phyloP scores from a whole-genome alignment of 495 filamentous ascomycete species.

The Penicillium flavigenum region DNA sequence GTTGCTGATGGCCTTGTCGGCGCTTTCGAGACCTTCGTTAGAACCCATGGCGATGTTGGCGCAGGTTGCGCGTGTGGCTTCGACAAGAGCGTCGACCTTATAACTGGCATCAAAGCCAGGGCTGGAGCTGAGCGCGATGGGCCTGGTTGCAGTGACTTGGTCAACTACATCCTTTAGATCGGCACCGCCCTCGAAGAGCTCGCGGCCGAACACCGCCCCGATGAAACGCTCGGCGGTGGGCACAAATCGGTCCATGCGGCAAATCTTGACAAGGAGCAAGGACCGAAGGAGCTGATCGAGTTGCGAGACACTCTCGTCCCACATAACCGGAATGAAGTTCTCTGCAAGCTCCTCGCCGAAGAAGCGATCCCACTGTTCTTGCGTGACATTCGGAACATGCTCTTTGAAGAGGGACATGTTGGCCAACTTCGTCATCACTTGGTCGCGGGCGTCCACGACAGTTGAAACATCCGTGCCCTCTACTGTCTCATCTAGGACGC shows the following conservation, averaged over 20 bases:
- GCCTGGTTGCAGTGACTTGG: constrained; percentile 79
- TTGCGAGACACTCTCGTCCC: constrained; percentile 61
- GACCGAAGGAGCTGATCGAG: constrained; percentile 79
- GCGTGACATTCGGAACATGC: constrained; percentile 58
- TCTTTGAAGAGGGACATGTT: constrained; percentile 74
- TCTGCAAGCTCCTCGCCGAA: constrained; percentile 84
- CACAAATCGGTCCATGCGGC: constrained; percentile 93
- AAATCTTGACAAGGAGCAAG: constrained; percentile 86
- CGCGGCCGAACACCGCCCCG: constrained; percentile 81
- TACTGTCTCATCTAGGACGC: constrained; percentile 75
- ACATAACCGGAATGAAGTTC: constrained; percentile 74
- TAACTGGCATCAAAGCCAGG: constrained; percentile 98
- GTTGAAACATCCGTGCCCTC: constrained; percentile 78
- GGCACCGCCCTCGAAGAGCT: constrained; percentile 74
- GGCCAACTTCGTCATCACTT: constrained; percentile 65
- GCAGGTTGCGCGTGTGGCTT: constrained; percentile 75
- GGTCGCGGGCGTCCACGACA: constrained; percentile 58
- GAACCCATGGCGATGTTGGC: constrained; percentile 99
- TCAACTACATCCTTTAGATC: constrained; percentile 82
- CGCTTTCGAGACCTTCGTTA: constrained; percentile 84
- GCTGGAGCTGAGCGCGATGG: constrained; percentile 87
- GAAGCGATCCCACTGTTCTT: constrained; percentile 74
- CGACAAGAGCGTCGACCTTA: constrained; percentile 94
- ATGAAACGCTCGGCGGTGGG: constrained; percentile 88
- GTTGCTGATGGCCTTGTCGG: constrained; percentile 92